Evolutionary conservation across 371 early-diverging fungal species (phyloP).

Genomic region (Choanephora cucurbitarum): DNA sequence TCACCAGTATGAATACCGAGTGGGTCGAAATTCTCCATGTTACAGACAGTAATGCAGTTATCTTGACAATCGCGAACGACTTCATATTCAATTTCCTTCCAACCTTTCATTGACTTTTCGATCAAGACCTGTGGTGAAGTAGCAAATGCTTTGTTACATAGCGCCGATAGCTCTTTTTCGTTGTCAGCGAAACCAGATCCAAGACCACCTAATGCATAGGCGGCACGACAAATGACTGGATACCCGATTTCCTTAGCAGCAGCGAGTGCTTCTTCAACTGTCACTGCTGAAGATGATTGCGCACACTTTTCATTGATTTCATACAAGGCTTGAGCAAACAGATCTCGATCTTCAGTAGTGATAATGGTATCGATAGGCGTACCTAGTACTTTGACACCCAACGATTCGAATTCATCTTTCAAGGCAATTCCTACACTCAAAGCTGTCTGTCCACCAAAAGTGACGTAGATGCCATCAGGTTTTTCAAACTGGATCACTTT

Average conservation of each 20-base stretch:
- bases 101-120: constrained; percentile 96
- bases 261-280: constrained; percentile 77
- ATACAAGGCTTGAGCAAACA: constrained; percentile 83
- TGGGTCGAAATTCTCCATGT: constrained; percentile 99
- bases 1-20: constrained; percentile 97
- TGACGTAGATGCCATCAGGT: constrained; percentile 94
- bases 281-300: constrained; percentile 74
- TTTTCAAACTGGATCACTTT: constrained; percentile 91
- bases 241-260: constrained; percentile 89
- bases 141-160: constrained; percentile 85
- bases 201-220: constrained; percentile 92
- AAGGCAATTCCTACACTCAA: constrained; percentile 91
- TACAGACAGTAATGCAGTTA: constrained; percentile 97
- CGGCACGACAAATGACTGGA: constrained; percentile 93
- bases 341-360: constrained; percentile 93
- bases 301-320: constrained; percentile 90
- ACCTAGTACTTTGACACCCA: constrained; percentile 93
- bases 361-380: constrained; percentile 90
- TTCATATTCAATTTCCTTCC: constrained; percentile 98
- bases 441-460: constrained; percentile 97
- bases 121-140: constrained; percentile 90
- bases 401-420: constrained; percentile 77
- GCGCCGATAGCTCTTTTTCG: constrained; percentile 71
- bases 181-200: constrained; percentile 94
- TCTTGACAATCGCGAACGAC: constrained; percentile 91